Evolutionary conservation across 352 stramenopile genomes (phyloP).

Genomic region (Pythium phragmitis): DNA sequence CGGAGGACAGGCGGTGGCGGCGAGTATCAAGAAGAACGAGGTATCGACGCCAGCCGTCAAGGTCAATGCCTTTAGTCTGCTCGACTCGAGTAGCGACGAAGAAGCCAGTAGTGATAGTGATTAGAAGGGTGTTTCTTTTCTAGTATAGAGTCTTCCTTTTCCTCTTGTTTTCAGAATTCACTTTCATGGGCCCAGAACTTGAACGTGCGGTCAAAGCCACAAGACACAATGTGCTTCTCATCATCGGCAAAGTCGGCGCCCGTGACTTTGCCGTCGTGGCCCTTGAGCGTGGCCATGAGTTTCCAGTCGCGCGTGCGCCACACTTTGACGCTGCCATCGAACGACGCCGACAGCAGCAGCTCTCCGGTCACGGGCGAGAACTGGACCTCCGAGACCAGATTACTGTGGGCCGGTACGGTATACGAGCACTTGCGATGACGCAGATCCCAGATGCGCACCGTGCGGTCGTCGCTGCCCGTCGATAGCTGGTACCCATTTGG

Average conservation of each 20-base stretch:
- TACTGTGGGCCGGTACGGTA: constrained; percentile 94
- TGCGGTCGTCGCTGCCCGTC: constrained; percentile 95
- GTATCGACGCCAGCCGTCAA: constrained; percentile 5
- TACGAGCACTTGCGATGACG: constrained; percentile 89
- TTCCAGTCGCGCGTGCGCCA: constrained; percentile 95
- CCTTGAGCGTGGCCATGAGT: constrained; percentile 84
- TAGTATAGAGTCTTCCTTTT: not conserved
- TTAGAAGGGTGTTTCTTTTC: not conserved
- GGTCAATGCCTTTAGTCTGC: constrained; percentile 29
- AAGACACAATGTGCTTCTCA: constrained; percentile 88
- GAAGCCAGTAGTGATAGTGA: constrained; percentile 28
- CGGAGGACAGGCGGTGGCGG: constrained; percentile 5
- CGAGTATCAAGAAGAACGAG: constrained; percentile 1
- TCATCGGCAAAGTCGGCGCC: constrained; percentile 89
- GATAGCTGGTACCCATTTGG: constrained; percentile 93
- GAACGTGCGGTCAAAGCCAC: constrained; percentile 90
- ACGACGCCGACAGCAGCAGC: constrained; percentile 90
- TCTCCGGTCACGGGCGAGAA: constrained; percentile 83
- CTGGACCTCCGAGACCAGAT: constrained; percentile 92
- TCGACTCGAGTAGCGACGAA: constrained; percentile 31
- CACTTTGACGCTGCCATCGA: constrained; percentile 94
- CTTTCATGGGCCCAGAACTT: constrained; percentile 92
- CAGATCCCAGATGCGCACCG: constrained; percentile 96
- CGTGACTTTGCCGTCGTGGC: constrained; percentile 96
- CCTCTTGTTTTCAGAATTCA: constrained; percentile 65